A percentile compares a stretch with the other conserved stretches of the same genome.
phyloP scores from a whole-genome alignment of 805 yeast genomes.

The Spathaspora passalidarum region DNA sequence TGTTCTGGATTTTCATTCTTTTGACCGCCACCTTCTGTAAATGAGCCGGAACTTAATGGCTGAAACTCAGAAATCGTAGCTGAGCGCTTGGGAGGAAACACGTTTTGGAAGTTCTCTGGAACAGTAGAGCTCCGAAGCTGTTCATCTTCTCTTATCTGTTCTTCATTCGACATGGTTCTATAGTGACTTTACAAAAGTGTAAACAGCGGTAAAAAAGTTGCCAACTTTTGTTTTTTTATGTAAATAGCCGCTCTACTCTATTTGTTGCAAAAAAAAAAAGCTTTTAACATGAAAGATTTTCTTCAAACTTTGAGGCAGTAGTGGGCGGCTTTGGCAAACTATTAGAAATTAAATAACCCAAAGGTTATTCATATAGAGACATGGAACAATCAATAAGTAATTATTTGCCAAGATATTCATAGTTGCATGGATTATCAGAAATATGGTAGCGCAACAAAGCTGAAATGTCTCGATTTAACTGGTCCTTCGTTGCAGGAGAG shows the following conservation, averaged over 20 bases:
- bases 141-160: background rate
- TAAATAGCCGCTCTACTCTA: background rate
- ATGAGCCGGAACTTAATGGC: background rate
- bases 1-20: background rate
- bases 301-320: too few relatives aligned
- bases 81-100: constrained; percentile 4
- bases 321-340: too few relatives aligned
- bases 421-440: too few relatives aligned
- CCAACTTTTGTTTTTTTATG: background rate
- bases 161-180: background rate
- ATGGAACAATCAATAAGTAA: too few relatives aligned
- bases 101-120: background rate
- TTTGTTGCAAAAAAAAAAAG: background rate
- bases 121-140: background rate
- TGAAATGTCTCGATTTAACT: too few relatives aligned
- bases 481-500: too few relatives aligned
- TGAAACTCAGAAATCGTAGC: constrained; percentile 9
- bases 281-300: background rate
- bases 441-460: too few relatives aligned
- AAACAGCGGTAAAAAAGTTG: background rate
- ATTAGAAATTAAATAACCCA: too few relatives aligned
- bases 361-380: too few relatives aligned
- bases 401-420: too few relatives aligned
- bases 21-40: background rate
- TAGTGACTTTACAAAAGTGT: background rate